Conservation (phyloP, 805 yeast species). For the Wickerhamiella dianesei region DNA sequence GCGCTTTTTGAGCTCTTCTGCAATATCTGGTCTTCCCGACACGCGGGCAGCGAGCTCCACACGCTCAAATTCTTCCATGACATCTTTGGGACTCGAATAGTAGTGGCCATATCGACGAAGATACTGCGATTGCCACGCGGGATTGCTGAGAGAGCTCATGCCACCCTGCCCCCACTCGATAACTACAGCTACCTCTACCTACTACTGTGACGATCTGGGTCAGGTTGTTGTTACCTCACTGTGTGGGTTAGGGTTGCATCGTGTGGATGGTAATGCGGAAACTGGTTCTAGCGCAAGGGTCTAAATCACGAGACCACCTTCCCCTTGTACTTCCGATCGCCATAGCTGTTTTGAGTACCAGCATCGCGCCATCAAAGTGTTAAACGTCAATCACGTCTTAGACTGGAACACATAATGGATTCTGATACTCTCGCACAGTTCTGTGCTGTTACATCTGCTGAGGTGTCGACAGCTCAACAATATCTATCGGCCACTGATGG, state of each 20-base stretch:
- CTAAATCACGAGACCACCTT: too few relatives aligned
- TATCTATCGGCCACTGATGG: constrained; percentile 68
- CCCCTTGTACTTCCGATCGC: too few relatives aligned
- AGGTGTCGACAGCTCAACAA: constrained; percentile 53
- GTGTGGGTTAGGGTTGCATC: too few relatives aligned
- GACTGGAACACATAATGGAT: constrained; percentile 17
- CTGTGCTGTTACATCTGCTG: constrained; percentile 72
- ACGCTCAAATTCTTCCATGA: constrained; percentile 13
- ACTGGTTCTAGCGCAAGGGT: too few relatives aligned
- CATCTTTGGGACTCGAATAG: constrained; percentile 11
- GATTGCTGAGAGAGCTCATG: neutral
- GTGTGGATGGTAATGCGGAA: too few relatives aligned
- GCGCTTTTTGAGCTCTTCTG: constrained; percentile 17
- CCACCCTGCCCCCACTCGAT: too few relatives aligned
- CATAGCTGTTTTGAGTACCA: too few relatives aligned
- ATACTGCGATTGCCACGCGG: constrained; percentile 7
- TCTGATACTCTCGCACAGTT: constrained; percentile 44
- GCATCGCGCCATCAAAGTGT: too few relatives aligned
- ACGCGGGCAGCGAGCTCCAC: constrained; percentile 21
- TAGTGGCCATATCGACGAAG: constrained; percentile 7
- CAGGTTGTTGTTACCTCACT: too few relatives aligned
- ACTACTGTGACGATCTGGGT: too few relatives aligned
- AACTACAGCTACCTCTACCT: too few relatives aligned
- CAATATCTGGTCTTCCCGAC: constrained; percentile 21
- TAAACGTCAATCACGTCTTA: too few relatives aligned